Percentiles rank a stretch among this genome's conserved stretches.
Evolutionary conservation across 441 rosid genomes (phyloP).

Genomic region (Sinapis alba): DNA sequence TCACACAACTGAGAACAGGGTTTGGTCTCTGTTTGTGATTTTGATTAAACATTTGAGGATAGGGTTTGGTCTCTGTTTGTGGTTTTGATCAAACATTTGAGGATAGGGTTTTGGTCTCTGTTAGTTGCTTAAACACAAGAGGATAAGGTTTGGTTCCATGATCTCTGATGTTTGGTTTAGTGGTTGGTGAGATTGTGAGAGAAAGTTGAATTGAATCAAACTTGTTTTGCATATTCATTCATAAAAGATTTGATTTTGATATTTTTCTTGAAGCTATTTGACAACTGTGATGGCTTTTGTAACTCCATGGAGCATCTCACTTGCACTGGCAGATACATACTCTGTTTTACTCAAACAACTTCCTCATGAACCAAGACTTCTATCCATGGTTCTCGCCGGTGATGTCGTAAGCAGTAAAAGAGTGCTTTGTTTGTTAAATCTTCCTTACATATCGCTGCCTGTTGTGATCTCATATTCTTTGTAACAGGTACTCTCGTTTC

Average conservation of each 20-base stretch:
- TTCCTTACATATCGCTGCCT: background rate
- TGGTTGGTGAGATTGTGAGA: background rate
- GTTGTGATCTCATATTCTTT: background rate
- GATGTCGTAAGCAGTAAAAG: conserved; percentile 59
- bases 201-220: too few relatives aligned
- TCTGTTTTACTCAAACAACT: conserved; percentile 56
- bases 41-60: background rate
- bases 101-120: background rate
- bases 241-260: background rate
- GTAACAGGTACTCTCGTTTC: conserved; percentile 65
- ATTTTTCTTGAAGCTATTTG: conserved; percentile 52
- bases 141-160: background rate
- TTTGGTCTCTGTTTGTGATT: background rate
- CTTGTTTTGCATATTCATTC: background rate
- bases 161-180: background rate
- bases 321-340: conserved; percentile 70
- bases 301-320: conserved; percentile 75
- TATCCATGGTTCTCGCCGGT: conserved; percentile 54
- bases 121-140: too few relatives aligned
- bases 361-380: conserved; percentile 53
- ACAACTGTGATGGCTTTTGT: conserved; percentile 80
- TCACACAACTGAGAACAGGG: background rate
- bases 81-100: background rate
- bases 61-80: conserved; percentile 14
- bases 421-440: background rate